Evolutionary conservation across 2,329 filamentous ascomycete species (phyloP).

Genomic region (Hypoxylon sp.): DNA sequence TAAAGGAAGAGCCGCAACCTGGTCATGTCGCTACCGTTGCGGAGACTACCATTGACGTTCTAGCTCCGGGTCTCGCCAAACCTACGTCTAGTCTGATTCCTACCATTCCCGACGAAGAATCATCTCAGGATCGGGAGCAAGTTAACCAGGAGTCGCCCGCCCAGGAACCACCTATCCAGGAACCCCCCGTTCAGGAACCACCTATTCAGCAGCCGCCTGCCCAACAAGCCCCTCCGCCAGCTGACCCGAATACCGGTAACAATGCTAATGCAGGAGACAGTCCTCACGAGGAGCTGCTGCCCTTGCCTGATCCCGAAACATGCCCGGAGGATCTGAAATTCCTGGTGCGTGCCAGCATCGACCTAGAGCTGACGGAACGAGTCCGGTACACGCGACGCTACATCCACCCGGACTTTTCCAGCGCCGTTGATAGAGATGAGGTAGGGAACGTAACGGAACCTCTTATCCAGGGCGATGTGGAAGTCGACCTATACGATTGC

Average conservation of each 20-base stretch:
- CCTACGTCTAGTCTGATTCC: slow-evolving; percentile 1
- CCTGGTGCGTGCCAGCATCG: slow-evolving; percentile 42
- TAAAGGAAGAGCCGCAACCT: slow-evolving; percentile 8
- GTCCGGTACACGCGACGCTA: slow-evolving; percentile 60
- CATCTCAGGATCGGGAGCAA: slow-evolving; percentile 6
- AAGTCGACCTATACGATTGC: slow-evolving; percentile 51
- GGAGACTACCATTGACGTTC: slow-evolving; percentile 1
- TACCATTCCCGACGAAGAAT: slow-evolving; percentile 11
- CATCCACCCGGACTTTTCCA: slow-evolving; percentile 54
- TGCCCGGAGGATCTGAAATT: slow-evolving; percentile 46
- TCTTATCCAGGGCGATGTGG: slow-evolving; percentile 51
- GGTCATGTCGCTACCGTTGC: slow-evolving; percentile 1
- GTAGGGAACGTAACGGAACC: slow-evolving; percentile 55
- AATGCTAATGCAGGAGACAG: background rate
- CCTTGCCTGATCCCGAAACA: slow-evolving; percentile 33
- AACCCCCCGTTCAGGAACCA: background rate
- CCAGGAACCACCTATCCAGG: background rate
- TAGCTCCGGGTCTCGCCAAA: background rate
- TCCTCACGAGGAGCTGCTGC: slow-evolving; percentile 18
- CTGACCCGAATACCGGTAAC: background rate
- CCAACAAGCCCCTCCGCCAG: slow-evolving; percentile 5
- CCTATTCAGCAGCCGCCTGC: background rate
- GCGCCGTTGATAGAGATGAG: slow-evolving; percentile 52
- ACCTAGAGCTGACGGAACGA: slow-evolving; percentile 54
- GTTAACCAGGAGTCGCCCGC: background rate